Base-by-base conservation (phyloP, 306 rosid genomes). In the Argentina anserina region DNA sequence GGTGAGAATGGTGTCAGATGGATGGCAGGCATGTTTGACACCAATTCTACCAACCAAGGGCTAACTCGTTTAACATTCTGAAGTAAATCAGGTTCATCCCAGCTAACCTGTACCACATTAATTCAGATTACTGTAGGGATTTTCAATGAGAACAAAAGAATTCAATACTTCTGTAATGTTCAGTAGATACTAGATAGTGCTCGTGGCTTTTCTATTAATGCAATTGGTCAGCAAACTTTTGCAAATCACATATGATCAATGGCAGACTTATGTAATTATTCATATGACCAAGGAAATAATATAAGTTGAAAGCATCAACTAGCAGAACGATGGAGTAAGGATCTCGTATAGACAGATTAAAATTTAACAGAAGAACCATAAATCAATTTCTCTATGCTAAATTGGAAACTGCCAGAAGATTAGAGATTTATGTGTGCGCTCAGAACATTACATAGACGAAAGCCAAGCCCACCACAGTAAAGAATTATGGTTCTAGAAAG, bases 1-100 rank as follows among this genome's bases (percentile, higher is more conserved):
- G 92, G 97, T 5, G 93, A 90, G 86, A 88, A 87, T 12, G 96
- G 93, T 3, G 97, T 82, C n/a, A 86, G 79, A 79, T 87, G 88
- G 52, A 91, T 80, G 29, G 96, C 50, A 0, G 97, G 92, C 89
- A 90, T 82, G 80, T 76, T 86, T 12, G 97, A 83, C 49, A 92
- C 96, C 85, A 88, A 75, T 77, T 95, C 97, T 67, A 89, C 97
- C 78, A 86, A 68, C 99, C 99, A 95, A 0, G 99, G 99, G 76
- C 92, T 92, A 50, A 95, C 97, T 9, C 92, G 86, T 75, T 83
- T 92, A 85, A 95, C 97, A 42, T 95, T 88, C 78, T 91, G 96
- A 67, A 91, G 93, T 70, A 92, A 87, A 86, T 92, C 96, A 0
- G 97, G 97, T 55, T 95, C 97, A 61, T 95, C 97, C 99, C 99